Percentiles rank a stretch among this genome's conserved stretches.
These are phyloP conservation scores for Paramecium sexaurelia DNA, from an alignment of 73 alveolate genomes.

Conservation along the genomic window DNA sequence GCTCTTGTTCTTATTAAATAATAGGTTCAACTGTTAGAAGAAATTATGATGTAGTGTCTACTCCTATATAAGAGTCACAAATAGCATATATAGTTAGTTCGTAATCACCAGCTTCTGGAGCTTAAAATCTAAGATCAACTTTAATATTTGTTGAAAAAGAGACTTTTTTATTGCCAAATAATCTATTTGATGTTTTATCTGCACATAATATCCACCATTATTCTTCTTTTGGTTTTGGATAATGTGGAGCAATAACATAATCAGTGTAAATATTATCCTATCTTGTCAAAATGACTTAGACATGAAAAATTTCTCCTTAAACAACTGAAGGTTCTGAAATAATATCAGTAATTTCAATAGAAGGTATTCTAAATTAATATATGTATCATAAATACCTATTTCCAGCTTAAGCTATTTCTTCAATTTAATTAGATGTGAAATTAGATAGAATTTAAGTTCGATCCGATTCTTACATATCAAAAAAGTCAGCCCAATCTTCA, in stretches of 20 bases:
- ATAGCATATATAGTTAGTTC: conserved; percentile 58
- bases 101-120: conserved; percentile 64
- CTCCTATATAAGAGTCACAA: conserved; percentile 67
- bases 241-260: conserved; percentile 66
- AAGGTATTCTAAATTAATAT: conserved; percentile 32
- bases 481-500: conserved; percentile 24
- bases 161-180: conserved; percentile 62
- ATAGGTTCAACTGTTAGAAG: neutral
- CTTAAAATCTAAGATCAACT: conserved; percentile 63
- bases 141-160: conserved; percentile 14
- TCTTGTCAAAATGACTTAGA: conserved; percentile 26
- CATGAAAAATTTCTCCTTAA: conserved; percentile 57
- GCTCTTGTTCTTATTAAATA: conserved; percentile 31
- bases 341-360: conserved; percentile 40
- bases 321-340: neutral
- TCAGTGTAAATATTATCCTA: conserved; percentile 62
- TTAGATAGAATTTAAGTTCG: neutral
- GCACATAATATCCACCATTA: conserved; percentile 70
- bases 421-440: conserved; percentile 38
- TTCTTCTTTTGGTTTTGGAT: conserved; percentile 69
- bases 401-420: conserved; percentile 61
- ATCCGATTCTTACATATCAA: conserved; percentile 47
- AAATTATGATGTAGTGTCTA: conserved; percentile 19
- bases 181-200: conserved; percentile 46
- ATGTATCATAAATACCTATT: conserved; percentile 45